Conservation (phyloP, 73 alveolate genomes). For the Paramecium octaurelia region DNA sequence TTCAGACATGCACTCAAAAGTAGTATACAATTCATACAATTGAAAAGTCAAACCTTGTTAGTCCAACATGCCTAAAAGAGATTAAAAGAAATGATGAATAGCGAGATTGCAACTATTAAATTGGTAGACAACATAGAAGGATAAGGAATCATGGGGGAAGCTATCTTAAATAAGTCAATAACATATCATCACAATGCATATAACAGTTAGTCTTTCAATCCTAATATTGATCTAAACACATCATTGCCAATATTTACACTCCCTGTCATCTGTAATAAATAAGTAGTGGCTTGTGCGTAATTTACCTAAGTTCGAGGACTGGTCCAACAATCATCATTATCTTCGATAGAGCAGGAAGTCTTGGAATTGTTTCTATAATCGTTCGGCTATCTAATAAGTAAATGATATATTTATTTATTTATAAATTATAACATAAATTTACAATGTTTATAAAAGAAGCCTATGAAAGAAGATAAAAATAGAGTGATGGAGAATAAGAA, state of each 20-base stretch:
- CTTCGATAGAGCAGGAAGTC: not conserved
- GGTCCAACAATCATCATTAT: not conserved
- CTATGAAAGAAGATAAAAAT: constrained; percentile 47
- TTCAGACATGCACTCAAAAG: not conserved
- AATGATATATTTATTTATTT: not conserved
- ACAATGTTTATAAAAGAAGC: constrained; percentile 64
- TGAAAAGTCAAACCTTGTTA: not conserved
- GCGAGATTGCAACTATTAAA: not conserved
- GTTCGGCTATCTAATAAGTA: not conserved
- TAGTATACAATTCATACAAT: not conserved
- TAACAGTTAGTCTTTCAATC: constrained; percentile 12
- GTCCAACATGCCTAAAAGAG: not conserved
- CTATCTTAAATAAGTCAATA: not conserved
- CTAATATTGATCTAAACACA: not conserved
- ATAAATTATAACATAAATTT: not conserved
- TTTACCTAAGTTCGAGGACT: not conserved
- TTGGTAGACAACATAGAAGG: not conserved
- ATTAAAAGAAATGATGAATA: constrained; percentile 22
- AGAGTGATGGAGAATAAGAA: constrained; percentile 47
- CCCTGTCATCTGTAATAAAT: not conserved
- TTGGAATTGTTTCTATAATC: not conserved
- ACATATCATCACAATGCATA: not conserved
- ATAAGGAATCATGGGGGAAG: constrained; percentile 38
- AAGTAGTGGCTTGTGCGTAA: not conserved
- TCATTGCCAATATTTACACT: constrained; percentile 11